Evolutionary conservation across 2,329 filamentous ascomycete species (phyloP).

Genomic region (Fusarium floridanum): DNA sequence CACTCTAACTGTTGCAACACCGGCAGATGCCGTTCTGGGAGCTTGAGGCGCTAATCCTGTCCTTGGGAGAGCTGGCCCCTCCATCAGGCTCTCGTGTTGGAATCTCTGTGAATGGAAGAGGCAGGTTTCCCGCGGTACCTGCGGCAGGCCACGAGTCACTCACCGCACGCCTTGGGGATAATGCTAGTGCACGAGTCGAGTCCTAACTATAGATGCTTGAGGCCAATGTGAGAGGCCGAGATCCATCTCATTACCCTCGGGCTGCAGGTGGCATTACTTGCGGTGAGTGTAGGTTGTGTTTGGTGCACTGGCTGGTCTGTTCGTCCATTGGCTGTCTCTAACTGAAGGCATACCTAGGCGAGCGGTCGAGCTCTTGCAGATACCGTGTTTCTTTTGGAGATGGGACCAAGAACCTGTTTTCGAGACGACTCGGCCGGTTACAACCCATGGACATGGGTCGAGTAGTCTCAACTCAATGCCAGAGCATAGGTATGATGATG

Average conservation of each 20-base stretch:
- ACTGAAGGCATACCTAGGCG: background rate
- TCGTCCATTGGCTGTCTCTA: background rate
- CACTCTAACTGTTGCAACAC: slow-evolving; percentile 7
- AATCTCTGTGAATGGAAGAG: background rate
- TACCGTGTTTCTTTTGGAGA: background rate
- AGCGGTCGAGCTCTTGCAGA: background rate
- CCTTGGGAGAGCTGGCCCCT: slow-evolving; percentile 4
- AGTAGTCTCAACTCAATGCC: background rate
- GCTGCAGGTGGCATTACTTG: slow-evolving; percentile 1
- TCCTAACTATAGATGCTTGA: background rate
- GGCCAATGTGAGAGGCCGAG: background rate
- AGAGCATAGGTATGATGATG: slow-evolving; percentile 3
- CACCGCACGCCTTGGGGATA: background rate
- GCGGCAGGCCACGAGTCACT: slow-evolving; percentile 11
- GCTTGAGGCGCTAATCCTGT: slow-evolving; percentile 3
- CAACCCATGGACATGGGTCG: slow-evolving; percentile 1
- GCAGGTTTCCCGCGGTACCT: slow-evolving; percentile 9
- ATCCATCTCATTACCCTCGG: slow-evolving; percentile 8
- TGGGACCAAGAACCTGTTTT: background rate
- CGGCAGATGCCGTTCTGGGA: background rate
- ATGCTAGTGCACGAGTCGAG: background rate
- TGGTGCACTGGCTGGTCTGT: slow-evolving; percentile 4
- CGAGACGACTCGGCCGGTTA: background rate
- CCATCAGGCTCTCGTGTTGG: background rate
- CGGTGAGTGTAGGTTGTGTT: slow-evolving; percentile 6